Percentiles rank a stretch among this genome's conserved stretches.
phyloP scores from a whole-genome alignment of 1,284 basidiomycete species.

The Macrocystidia cucumis region DNA sequence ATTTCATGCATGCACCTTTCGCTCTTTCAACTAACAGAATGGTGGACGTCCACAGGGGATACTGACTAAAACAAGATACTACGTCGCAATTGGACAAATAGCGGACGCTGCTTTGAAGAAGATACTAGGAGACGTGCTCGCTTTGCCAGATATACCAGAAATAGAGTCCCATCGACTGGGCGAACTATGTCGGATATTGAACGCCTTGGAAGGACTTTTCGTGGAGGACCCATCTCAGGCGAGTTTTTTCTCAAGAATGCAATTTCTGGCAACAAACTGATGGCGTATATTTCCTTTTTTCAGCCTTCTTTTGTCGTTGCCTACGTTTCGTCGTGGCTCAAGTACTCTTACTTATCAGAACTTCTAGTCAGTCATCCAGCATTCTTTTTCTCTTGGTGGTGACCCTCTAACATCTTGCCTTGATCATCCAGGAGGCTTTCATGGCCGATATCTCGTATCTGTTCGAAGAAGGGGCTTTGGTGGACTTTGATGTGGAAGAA shows the following conservation, averaged over 20 bases:
- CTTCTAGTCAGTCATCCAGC: constrained; percentile 56
- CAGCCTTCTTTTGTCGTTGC: constrained; percentile 66
- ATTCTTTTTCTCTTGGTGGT: neutral
- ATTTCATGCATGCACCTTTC: constrained; percentile 23
- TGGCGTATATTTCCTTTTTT: constrained; percentile 3
- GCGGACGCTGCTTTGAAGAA: constrained; percentile 67
- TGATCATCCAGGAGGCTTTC: constrained; percentile 67
- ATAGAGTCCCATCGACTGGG: constrained; percentile 81
- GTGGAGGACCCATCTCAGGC: constrained; percentile 57
- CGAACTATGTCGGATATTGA: constrained; percentile 74
- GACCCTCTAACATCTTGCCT: constrained; percentile 7
- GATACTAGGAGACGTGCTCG: constrained; percentile 72
- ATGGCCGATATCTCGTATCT: constrained; percentile 92
- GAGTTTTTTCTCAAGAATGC: constrained; percentile 12
- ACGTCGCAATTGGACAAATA: constrained; percentile 65
- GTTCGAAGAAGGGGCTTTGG: constrained; percentile 84
- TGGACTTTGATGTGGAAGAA: constrained; percentile 87
- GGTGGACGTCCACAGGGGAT: constrained; percentile 32
- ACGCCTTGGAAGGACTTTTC: constrained; percentile 77
- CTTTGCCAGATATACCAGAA: constrained; percentile 86
- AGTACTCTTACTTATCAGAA: constrained; percentile 89
- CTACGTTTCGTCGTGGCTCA: constrained; percentile 89
- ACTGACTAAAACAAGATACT: constrained; percentile 59
- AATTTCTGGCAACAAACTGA: neutral
- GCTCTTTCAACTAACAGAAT: neutral